Percentiles rank a stretch among this genome's conserved stretches.
Evolutionary conservation across 805 yeast species (phyloP).

Genomic region (Debaryomyces prosopidis): DNA sequence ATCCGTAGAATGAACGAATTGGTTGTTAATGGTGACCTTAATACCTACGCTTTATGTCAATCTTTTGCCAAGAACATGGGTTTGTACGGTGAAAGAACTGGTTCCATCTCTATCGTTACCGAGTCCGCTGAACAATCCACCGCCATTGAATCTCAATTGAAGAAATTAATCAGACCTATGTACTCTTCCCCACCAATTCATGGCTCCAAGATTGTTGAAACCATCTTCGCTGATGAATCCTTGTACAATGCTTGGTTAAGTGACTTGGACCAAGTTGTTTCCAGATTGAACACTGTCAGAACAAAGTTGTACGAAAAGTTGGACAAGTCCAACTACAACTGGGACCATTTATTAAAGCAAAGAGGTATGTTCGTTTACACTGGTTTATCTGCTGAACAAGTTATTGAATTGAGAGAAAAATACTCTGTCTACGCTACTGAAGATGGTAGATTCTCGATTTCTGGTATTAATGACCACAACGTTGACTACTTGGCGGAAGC

Average conservation of each 20-base stretch:
- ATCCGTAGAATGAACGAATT: slow-evolving; percentile 47
- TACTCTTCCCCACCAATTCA: slow-evolving; percentile 94
- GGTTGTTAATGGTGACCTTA: slow-evolving; percentile 50
- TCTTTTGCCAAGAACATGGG: slow-evolving; percentile 52
- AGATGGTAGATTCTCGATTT: slow-evolving; percentile 89
- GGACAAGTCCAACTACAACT: slow-evolving; percentile 61
- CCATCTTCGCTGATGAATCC: slow-evolving; percentile 60
- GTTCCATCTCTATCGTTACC: slow-evolving; percentile 69
- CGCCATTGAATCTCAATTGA: slow-evolving; percentile 75
- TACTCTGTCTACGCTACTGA: slow-evolving; percentile 81
- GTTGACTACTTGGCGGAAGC: slow-evolving; percentile 72
- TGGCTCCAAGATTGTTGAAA: slow-evolving; percentile 86
- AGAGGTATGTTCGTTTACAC: slow-evolving; percentile 97
- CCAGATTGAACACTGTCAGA: slow-evolving; percentile 76
- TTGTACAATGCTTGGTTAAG: slow-evolving; percentile 74
- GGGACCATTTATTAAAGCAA: slow-evolving; percentile 87
- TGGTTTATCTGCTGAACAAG: slow-evolving; percentile 73
- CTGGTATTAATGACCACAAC: slow-evolving; percentile 81
- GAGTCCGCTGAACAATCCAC: slow-evolving; percentile 52
- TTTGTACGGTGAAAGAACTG: slow-evolving; percentile 59
- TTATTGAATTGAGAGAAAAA: slow-evolving; percentile 64
- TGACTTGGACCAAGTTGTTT: slow-evolving; percentile 78
- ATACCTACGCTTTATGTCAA: slow-evolving; percentile 55
- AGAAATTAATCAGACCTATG: slow-evolving; percentile 79
- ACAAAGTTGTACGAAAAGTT: slow-evolving; percentile 59